A percentile compares a stretch with the other conserved stretches of the same genome.
These are phyloP conservation scores for Phytophthora sojae DNA, from an alignment of 352 stramenopile genomes.

Conservation along the genomic window DNA sequence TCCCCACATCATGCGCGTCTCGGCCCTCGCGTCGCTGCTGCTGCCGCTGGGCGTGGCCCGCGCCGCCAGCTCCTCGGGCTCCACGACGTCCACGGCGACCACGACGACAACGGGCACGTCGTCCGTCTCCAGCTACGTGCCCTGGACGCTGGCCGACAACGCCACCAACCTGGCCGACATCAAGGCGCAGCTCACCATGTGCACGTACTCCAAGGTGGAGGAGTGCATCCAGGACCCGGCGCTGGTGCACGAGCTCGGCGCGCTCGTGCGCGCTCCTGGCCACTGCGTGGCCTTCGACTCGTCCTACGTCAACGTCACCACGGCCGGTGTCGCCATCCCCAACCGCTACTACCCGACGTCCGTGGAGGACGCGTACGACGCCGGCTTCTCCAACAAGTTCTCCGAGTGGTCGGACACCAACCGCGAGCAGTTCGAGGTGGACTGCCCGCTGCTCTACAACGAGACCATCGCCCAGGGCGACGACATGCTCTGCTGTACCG, in stretches of 20 bases:
- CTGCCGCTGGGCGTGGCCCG: slow-evolving; percentile 25
- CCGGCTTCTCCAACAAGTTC: slow-evolving; percentile 66
- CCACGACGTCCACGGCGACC: slow-evolving; percentile 16
- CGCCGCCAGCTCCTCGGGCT: not conserved
- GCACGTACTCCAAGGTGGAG: slow-evolving; percentile 68
- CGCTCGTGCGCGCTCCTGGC: slow-evolving; percentile 47
- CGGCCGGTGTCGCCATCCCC: slow-evolving; percentile 40
- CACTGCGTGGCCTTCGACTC: slow-evolving; percentile 63
- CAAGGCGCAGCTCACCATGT: slow-evolving; percentile 54
- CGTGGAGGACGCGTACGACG: slow-evolving; percentile 52
- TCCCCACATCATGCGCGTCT: slow-evolving; percentile 20
- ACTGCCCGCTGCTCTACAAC: slow-evolving; percentile 71
- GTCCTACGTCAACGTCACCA: slow-evolving; percentile 52
- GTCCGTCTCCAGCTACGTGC: slow-evolving; percentile 38
- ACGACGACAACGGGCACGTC: slow-evolving; percentile 23
- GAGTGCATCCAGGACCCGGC: slow-evolving; percentile 59
- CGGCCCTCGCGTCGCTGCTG: slow-evolving; percentile 22
- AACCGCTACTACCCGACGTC: slow-evolving; percentile 66
- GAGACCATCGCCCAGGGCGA: slow-evolving; percentile 49
- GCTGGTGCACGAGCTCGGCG: slow-evolving; percentile 43
- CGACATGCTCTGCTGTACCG: slow-evolving; percentile 71
- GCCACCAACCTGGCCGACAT: slow-evolving; percentile 38
- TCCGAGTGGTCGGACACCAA: slow-evolving; percentile 64
- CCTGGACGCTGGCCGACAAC: slow-evolving; percentile 55
- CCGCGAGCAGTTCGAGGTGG: slow-evolving; percentile 65